Evolutionary conservation across 768 basidiomycete species (phyloP), one percentile per base, ranked within the genome.

Genomic region (Nevesoporus exiguus): DNA sequence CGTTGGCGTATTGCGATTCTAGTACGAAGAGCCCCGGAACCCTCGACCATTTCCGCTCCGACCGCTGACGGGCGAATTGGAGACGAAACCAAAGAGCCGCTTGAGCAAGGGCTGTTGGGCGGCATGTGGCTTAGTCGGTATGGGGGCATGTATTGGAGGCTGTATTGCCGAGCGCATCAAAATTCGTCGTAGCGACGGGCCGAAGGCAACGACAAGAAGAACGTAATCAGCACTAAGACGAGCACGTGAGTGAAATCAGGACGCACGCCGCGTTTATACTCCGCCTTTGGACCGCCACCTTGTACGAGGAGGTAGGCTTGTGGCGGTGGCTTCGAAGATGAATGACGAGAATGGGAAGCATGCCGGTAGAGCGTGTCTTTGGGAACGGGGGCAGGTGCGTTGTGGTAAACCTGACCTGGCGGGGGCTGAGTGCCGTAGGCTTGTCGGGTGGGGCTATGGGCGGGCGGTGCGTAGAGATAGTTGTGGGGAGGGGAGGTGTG

Each of bases 181-280:
- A 52, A 34, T 50, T 54, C 36, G 3, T 5, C n/a, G 52, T 54
- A 47, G 49, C 48, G 49, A 19, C 41, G 25, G 27, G 41, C 2
- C 43, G 22, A 15, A n/a, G 29, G 17, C 27, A 14, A 45, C 6
- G 13, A 11, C 19, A 24, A 2, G 14, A 3, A 39, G 49, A 40
- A 22, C 14, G 15, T 22, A 31, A 59, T 67, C 52, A 67, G 57
- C 44, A 58, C 27, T 43, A 47, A 52, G 24, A 61, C 19, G 40
- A 48, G 21, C 49, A 61, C 47, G 54, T 49, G 51, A 63, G 27
- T 22, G 41, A 39, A 51, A 54, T 14, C 30, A 41, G 40, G 51
- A 67, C 68, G 65, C 36, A 69, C 68, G 7, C 67, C 68, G 41
- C 55, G 69, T 46, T 67, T 70, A 34, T 69, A 69, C 47, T 69